Evolutionary conservation across 257 asterid genomes (phyloP).

Genomic region (Nemophila menziesii): DNA sequence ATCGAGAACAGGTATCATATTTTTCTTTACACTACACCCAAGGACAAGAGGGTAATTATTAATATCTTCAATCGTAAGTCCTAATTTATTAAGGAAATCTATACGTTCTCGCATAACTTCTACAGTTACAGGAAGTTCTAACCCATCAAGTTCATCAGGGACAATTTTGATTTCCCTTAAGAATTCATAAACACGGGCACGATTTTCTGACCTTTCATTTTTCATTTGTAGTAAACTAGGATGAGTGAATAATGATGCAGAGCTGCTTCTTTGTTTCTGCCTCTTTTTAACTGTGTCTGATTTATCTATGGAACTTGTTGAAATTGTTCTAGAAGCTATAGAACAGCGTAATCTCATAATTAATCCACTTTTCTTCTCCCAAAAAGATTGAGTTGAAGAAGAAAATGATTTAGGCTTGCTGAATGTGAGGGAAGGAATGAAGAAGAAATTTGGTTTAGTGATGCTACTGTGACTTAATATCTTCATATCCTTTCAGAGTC

Average conservation of each 20-base stretch:
- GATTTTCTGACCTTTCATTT: slow-evolving; percentile 61
- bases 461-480: slow-evolving; percentile 39
- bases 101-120: slow-evolving; percentile 91
- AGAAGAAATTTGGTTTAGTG: slow-evolving; percentile 44
- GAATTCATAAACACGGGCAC: slow-evolving; percentile 72
- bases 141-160: slow-evolving; percentile 91
- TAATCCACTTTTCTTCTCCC: slow-evolving; percentile 24
- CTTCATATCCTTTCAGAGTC: slow-evolving; percentile 33
- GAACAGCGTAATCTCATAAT: slow-evolving; percentile 38
- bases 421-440: slow-evolving; percentile 37
- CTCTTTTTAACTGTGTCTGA: slow-evolving; percentile 17
- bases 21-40: slow-evolving; percentile 96
- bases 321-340: slow-evolving; percentile 33
- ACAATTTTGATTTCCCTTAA: slow-evolving; percentile 56
- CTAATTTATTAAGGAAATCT: slow-evolving; percentile 79
- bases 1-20: slow-evolving; percentile 94
- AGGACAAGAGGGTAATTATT: slow-evolving; percentile 92
- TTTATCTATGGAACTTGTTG: slow-evolving; percentile 25
- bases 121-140: slow-evolving; percentile 89
- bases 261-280: slow-evolving; percentile 26
- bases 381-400: slow-evolving; percentile 20
- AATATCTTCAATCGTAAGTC: slow-evolving; percentile 82
- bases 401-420: slow-evolving; percentile 22
- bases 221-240: slow-evolving; percentile 74
- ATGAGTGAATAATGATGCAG: slow-evolving; percentile 61